Conservation (phyloP, 176 grass and related monocot species). For the Panicum miliaceum region DNA sequence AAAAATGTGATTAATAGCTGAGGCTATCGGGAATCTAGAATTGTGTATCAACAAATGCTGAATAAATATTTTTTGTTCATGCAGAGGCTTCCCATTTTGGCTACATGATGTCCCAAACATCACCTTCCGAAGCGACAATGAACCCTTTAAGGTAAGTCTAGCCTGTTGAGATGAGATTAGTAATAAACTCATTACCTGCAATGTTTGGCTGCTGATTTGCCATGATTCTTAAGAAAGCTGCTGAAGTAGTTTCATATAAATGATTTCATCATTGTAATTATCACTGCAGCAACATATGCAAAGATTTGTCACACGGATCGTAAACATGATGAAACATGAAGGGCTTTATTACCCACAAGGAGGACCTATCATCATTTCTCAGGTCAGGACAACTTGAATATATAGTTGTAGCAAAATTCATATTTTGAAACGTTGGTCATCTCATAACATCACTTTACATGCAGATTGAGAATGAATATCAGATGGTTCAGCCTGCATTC, state of each 20-base stretch:
- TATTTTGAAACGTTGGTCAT: constrained; percentile 3
- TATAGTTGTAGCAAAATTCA: background rate
- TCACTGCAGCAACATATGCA: constrained; percentile 67
- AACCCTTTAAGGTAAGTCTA: constrained; percentile 67
- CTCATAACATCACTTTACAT: constrained; percentile 30
- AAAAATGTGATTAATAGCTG: background rate
- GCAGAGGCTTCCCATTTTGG: constrained; percentile 76
- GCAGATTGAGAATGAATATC: constrained; percentile 95
- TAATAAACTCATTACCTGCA: constrained; percentile 9
- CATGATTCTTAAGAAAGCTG: constrained; percentile 15
- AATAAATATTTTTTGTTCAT: constrained; percentile 40
- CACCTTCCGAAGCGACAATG: constrained; percentile 63
- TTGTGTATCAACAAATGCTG: constrained; percentile 23
- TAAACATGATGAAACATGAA: constrained; percentile 59
- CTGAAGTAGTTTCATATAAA: background rate
- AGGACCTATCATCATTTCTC: constrained; percentile 63
- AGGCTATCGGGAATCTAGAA: background rate
- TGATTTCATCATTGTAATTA: background rate
- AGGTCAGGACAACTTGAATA: constrained; percentile 30
- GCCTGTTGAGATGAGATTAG: background rate
- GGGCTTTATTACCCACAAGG: constrained; percentile 51
- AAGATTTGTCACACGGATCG: constrained; percentile 63
- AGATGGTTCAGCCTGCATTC: constrained; percentile 77
- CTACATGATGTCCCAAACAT: constrained; percentile 61
- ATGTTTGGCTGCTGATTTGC: background rate